Evolutionary conservation across 371 early-diverging fungal species (phyloP), one percentile per base, ranked within the genome.

Genomic region (Saksenaea vasiformis): DNA sequence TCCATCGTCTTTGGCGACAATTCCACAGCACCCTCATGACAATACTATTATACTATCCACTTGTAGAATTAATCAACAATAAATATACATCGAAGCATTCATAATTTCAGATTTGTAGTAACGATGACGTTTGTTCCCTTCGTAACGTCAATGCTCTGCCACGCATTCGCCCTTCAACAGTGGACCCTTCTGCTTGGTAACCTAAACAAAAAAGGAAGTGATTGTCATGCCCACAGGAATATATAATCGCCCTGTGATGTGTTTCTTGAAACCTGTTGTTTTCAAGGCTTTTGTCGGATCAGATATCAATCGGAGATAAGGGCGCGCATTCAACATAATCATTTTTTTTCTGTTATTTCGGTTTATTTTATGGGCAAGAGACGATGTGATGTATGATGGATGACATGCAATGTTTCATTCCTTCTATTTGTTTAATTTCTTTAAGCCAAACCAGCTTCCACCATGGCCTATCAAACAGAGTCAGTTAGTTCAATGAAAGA

Each of bases 401-500:
- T 47, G 51, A 47, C 51, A 47, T 47, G 51, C 51, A 47, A 22
- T 47, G 22, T 22, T 47, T 47, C 51, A n/a, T 47, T 47, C 51
- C 24, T 22, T 47, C 51, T 47, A 47, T 47, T 22, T 22, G 19
- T 47, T 47, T 47, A 22, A 47, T 19, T 43, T 41, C 28, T 65
- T 69, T 77, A 77, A 62, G 64, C 78, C 55, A 77, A 63, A 65
- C 78, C 78, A 74, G 78, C 78, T 35, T 72, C 70, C 26, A 69
- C 41, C 78, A 77, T 77, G 27, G 70, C 70, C 70, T 70, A 70
- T 26, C 31, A 31, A 31, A 31, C 15, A 17, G 14, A 31, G 27
- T 34, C 39, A 9, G 31, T 56, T 8, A 61, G 26, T 3, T 22
- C 14, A 28, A 9, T 26, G 27, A 8, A 13, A n/a, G 34, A 61